These are phyloP conservation scores for Limonium bicolor DNA, from an alignment of 148 eudicot species.

Conservation along the genomic window DNA sequence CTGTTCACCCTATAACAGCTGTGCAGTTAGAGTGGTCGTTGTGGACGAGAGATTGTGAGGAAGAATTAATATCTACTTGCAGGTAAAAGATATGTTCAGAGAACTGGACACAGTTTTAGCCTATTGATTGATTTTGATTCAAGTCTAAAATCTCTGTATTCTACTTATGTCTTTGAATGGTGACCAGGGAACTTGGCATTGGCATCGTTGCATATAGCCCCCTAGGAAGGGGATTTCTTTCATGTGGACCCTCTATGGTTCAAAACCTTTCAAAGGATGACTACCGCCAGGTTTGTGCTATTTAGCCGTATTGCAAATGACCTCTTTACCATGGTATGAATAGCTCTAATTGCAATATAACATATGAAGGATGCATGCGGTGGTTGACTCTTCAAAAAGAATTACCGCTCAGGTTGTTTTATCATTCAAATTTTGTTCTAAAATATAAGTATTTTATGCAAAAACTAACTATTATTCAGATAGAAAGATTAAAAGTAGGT, in stretches of 20 bases:
- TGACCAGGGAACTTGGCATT: constrained; percentile 13
- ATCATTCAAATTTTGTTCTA: no score
- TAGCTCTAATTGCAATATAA: not conserved
- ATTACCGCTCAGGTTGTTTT: no score
- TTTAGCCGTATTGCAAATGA: no score
- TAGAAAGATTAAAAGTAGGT: no score
- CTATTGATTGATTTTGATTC: not conserved
- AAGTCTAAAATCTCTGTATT: not conserved
- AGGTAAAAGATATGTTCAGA: not conserved
- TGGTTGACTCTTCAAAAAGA: no score
- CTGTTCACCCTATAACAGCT: constrained; percentile 9
- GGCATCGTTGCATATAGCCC: constrained; percentile 14
- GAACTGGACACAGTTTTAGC: no score
- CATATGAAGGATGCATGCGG: no score
- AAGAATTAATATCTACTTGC: constrained; percentile 9
- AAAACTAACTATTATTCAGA: no score
- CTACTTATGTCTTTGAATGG: not conserved
- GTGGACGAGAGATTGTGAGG: constrained; percentile 11
- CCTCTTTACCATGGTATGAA: not conserved
- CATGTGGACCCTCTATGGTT: constrained; percentile 7
- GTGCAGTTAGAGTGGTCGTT: constrained; percentile 10
- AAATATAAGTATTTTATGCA: no score
- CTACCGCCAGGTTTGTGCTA: constrained; percentile 8
- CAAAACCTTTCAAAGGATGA: constrained; percentile 4
- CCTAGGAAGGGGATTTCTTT: constrained; percentile 12